Base-by-base conservation (phyloP, 2,329 filamentous ascomycete genomes). In the Penicillium oxalicum region DNA sequence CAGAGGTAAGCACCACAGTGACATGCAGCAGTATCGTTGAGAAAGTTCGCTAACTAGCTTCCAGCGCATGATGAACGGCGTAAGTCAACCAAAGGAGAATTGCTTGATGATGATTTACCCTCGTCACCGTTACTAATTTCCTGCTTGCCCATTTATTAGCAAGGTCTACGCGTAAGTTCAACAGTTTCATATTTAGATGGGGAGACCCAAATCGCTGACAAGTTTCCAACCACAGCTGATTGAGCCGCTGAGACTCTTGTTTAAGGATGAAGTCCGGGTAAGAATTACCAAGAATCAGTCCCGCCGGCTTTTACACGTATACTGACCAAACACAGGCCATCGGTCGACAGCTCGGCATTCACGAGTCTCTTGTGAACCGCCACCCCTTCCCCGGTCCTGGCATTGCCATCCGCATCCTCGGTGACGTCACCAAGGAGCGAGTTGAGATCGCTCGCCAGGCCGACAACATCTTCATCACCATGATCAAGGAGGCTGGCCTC, bases 391-490 rank as follows among this genome's bases (percentile, higher is more conserved):
- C 61, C 13, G 55, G 51, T 51, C 85, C 84, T 9, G 82, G 84
- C 44, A 82, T 94, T 52, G 88, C 80, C 11, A 87, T 93, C 57
- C 79, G 88, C 45, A 85, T 95, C 51, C 74, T 95, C 1, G 91
- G 91, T 33, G 90, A 94, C 59, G 84, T 95, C 11, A 95, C 88
- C 1, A 78, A 77, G 2, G 86, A 91, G 64, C 81, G 86, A 37
- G 85, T 95, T 12, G 81, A 82, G 47, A 93, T 95, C 54, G 88
- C 82, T 47, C 65, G 71, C 35, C 56, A 70, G 50, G 71, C 71
- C 7, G 71, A 74, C 53, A 61, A 72, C 55, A 74, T 74, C 52
- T 75, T 73, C 61, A 74, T 75, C 57, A 61, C 60, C 34, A 71
- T 69, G 65, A 75, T 75, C 55, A 58, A 62, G 7, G 70, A 70